Percentiles rank a stretch among this genome's conserved stretches.
Conservation (phyloP, 345 rosid genomes). For the Eucalyptus fibrosa region DNA sequence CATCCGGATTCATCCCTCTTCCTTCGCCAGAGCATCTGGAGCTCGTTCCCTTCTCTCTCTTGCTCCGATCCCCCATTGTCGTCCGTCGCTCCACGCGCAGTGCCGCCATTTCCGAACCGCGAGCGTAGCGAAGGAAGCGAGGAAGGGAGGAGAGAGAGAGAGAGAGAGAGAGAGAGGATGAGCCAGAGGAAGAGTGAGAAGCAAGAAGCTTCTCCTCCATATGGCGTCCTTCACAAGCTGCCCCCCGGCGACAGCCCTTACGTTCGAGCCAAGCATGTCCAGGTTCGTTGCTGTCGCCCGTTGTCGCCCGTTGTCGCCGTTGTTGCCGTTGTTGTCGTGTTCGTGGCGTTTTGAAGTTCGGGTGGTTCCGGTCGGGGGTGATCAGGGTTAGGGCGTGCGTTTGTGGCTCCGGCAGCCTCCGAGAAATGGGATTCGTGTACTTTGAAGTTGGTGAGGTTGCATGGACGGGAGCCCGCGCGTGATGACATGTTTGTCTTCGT, state of each 20-base stretch:
- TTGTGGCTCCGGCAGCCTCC: neutral
- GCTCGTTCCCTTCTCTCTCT: neutral
- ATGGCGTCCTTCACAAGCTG: constrained; percentile 51
- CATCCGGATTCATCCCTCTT: constrained; percentile 15
- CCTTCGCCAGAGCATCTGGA: neutral
- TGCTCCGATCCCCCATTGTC: neutral
- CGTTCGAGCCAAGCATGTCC: constrained; percentile 80
- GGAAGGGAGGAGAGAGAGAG: neutral
- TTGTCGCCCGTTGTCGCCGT: neutral
- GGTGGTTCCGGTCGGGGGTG: neutral
- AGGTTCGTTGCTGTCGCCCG: constrained; percentile 18
- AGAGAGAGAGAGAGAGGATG: neutral
- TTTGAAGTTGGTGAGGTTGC: neutral
- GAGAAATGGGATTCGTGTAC: neutral
- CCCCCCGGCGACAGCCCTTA: constrained; percentile 89
- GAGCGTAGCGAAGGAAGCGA: neutral
- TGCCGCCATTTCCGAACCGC: neutral
- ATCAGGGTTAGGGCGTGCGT: neutral
- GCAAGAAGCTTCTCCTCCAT: constrained; percentile 10
- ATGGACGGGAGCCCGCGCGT: neutral
- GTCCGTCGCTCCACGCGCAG: neutral
- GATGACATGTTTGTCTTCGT: neutral
- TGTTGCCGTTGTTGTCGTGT: neutral
- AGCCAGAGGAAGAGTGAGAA: constrained; percentile 18
- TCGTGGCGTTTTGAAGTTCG: neutral